Evolutionary conservation across 1,139 yeast genomes (phyloP), one percentile per base, ranked within the genome.

Genomic region (Pichia kudriavzevii): DNA sequence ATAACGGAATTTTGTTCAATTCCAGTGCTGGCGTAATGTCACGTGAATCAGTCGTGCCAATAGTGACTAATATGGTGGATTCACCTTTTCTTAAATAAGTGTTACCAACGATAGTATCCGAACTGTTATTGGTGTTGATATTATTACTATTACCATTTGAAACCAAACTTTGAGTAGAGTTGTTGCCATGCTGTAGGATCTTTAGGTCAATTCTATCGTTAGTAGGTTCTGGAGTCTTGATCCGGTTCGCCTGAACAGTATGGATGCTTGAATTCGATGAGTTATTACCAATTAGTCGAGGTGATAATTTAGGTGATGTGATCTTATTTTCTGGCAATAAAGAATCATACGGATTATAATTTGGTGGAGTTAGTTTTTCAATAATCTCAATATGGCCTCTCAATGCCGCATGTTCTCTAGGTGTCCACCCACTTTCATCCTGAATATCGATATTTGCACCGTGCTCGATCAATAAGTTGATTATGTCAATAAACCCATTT

Each of bases 391-490:
- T 62, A 56, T 87, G 95, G 8, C 98, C 98, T 49, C 97, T 69
- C 33, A 91, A 65, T 38, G 85, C 79, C 0, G 97, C 96, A 58
- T 91, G 97, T 52, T 91, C 98, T 77, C 85, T 78, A 7, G 97
- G 95, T 17, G 88, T 76, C 97, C 97, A 91, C 0, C 97, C 97
- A 28, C 94, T 81, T 35, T 75, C 80, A 59, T 91, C 98, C 15
- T 72, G 69, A 31, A 67, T 60, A 34, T 73, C 72, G 37, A 62
- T 71, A 16, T 67, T 63, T 10, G 83, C 78, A 7, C 75, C 76
- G 31, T 66, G 57, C 1, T 63, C 61, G 21, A 79, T 58, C 41
- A 91, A 64, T 8, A 72, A 44, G 34, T 69, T 58, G 8, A 78
- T 83, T 27, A 84, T 65, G 3, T 72, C 72, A 22, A 53, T 54